Percentiles rank a stretch among this genome's conserved stretches.
Evolutionary conservation across 257 asterid genomes (phyloP).

Genomic region (Thymus quinquecostatus): DNA sequence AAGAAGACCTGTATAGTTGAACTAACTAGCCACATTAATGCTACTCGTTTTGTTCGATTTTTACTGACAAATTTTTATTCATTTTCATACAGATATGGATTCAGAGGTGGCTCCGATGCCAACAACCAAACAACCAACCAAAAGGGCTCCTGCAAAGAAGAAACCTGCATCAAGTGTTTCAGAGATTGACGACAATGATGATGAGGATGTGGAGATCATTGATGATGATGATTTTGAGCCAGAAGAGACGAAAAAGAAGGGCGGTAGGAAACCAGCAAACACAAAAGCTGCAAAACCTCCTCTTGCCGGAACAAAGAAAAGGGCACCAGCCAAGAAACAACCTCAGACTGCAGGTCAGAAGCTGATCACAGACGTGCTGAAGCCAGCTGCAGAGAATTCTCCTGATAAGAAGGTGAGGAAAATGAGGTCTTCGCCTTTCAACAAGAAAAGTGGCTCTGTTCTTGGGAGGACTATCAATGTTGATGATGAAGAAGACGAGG

Average conservation of each 20-base stretch:
- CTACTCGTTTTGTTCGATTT: neutral
- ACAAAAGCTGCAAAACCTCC: slow-evolving; percentile 55
- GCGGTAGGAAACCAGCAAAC: slow-evolving; percentile 57
- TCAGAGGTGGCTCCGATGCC: slow-evolving; percentile 42
- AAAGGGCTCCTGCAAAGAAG: slow-evolving; percentile 61
- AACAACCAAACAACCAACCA: slow-evolving; percentile 54
- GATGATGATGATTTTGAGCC: slow-evolving; percentile 49
- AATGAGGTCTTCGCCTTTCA: slow-evolving; percentile 86
- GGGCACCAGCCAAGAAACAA: slow-evolving; percentile 56
- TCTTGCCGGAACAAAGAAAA: slow-evolving; percentile 52
- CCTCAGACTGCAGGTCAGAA: slow-evolving; percentile 56
- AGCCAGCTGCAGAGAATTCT: slow-evolving; percentile 57
- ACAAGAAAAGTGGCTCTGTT: slow-evolving; percentile 87
- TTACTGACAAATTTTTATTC: neutral
- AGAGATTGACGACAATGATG: slow-evolving; percentile 49
- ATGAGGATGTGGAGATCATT: slow-evolving; percentile 39
- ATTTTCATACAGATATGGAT: slow-evolving; percentile 47
- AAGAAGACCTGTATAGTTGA: no score
- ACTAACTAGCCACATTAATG: neutral
- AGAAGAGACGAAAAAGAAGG: slow-evolving; percentile 53
- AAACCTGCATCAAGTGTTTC: slow-evolving; percentile 39
- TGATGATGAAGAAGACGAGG: slow-evolving; percentile 45
- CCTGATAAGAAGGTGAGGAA: slow-evolving; percentile 86
- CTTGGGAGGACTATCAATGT: slow-evolving; percentile 43
- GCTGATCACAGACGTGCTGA: slow-evolving; percentile 70